phyloP scores from a whole-genome alignment of 257 asterid genomes.

The Schizonepeta tenuifolia region DNA sequence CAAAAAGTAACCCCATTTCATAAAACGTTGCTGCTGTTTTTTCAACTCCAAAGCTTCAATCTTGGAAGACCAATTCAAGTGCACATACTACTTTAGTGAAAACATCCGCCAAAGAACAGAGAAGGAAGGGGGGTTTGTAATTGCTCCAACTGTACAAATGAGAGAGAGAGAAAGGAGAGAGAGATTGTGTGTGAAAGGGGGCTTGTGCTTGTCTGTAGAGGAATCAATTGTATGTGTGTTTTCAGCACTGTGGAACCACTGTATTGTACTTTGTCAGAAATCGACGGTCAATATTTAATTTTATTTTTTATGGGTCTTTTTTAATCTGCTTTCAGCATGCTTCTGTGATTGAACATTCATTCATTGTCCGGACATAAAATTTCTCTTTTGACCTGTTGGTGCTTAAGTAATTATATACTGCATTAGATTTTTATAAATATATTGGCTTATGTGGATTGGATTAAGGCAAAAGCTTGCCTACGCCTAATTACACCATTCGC shows the following conservation, averaged over 20 bases:
- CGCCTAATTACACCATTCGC: too few species aligned
- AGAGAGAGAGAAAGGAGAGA: neutral
- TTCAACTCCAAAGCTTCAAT: conserved; percentile 43
- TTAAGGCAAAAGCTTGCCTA: too few species aligned
- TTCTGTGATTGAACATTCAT: conserved; percentile 5
- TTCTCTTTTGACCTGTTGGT: conserved; percentile 22
- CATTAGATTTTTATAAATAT: too few species aligned
- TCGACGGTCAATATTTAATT: conserved; percentile 39
- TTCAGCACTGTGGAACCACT: conserved; percentile 13
- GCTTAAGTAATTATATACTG: too few species aligned
- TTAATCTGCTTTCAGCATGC: neutral
- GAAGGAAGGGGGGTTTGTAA: conserved; percentile 2
- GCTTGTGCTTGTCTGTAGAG: neutral
- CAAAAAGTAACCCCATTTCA: conserved; percentile 44
- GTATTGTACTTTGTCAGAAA: conserved; percentile 30
- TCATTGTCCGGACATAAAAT: conserved; percentile 7
- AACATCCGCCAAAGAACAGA: conserved; percentile 24
- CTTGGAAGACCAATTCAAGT: conserved; percentile 23
- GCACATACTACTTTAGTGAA: conserved; percentile 23
- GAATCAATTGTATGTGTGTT: conserved; percentile 19
- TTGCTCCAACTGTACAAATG: conserved; percentile 2
- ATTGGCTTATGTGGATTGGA: too few species aligned
- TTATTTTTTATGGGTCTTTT: neutral
- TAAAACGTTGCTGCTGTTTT: conserved; percentile 25
- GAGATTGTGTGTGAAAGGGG: conserved; percentile 9